Base-by-base conservation (phyloP, 495 filamentous ascomycete genomes). In the Hyaloscypha variabilis region DNA sequence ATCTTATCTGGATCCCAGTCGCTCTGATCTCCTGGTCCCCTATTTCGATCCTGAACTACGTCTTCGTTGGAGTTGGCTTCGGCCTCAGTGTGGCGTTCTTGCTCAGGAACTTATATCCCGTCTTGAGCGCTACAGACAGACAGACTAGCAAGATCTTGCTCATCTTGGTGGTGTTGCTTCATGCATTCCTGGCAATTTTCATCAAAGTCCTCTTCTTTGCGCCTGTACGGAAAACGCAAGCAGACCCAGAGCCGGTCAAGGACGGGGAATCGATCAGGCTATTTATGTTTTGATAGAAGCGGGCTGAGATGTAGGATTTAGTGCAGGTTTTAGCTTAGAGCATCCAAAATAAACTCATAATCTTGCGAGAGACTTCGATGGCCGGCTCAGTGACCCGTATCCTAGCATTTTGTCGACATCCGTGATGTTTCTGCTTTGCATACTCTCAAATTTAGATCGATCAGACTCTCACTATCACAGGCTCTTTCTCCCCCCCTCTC, bases 171-270 rank as follows among this genome's bases (percentile, higher is more conserved):
- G 84, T 98, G 42, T 82, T 82, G 25, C 80, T 97, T 67, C 95
- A 99, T 79, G 89, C 92, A 23, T 96, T 88, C 17, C 78, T 99
- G 69, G 87, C 94, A 8, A 83, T 98, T 72, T 89, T 94, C 4
- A 98, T 99, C 77, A 97, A 97, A 82, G 85, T 97, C 64, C 78
- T 97, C 17, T 98, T 98, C 84, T 99, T 99, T 79, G 94, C 94
- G 77, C 85, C 90, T 59, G 88, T 82, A 42, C 92, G 90, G 31
- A 80, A 82, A 26, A 83, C 85, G 71, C 54, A 58, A 31, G 76
- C 82, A 30, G 69, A 74, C n/a, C 62, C 19, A 14, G 25, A 28
- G n/a, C 62, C 65, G 19, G 60, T 31, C 0, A 21, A 29, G 13
- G 49, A 29, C 23, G 51, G n/a, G 3, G 55, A 64, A 1, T 24